Percentiles rank a stretch among this genome's conserved stretches.
Evolutionary conservation across 495 filamentous ascomycete genomes (phyloP).

Genomic region (Penicillium manginii): DNA sequence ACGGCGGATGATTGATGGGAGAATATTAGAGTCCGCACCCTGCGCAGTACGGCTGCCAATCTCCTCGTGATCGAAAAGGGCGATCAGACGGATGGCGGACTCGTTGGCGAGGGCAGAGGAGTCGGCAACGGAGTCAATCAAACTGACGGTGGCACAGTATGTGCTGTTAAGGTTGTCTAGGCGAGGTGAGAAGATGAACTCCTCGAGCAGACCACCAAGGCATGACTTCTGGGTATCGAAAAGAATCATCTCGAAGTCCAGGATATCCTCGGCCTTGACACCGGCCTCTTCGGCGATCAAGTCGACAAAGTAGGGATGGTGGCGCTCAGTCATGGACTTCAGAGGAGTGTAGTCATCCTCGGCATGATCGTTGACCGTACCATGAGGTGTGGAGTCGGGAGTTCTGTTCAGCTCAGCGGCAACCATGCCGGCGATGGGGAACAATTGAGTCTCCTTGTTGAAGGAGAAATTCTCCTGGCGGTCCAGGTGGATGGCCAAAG

Average conservation of each 20-base stretch:
- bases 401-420: slow-evolving; percentile 84
- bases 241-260: slow-evolving; percentile 94
- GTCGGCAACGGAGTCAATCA: slow-evolving; percentile 78
- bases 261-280: slow-evolving; percentile 66
- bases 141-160: slow-evolving; percentile 78
- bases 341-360: slow-evolving; percentile 65
- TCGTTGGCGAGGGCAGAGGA: slow-evolving; percentile 69
- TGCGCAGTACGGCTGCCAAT: slow-evolving; percentile 91
- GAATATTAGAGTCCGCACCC: slow-evolving; percentile 88
- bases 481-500: slow-evolving; percentile 91
- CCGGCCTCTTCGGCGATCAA: slow-evolving; percentile 81
- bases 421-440: slow-evolving; percentile 88
- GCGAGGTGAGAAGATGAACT: slow-evolving; percentile 90
- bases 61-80: slow-evolving; percentile 97
- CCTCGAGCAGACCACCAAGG: slow-evolving; percentile 87
- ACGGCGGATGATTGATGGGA: slow-evolving; percentile 86
- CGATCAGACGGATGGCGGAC: slow-evolving; percentile 80
- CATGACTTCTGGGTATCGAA: slow-evolving; percentile 93
- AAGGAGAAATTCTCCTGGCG: slow-evolving; percentile 82
- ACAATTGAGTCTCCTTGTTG: slow-evolving; percentile 95
- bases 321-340: slow-evolving; percentile 76
- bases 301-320: slow-evolving; percentile 85
- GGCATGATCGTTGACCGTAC: slow-evolving; percentile 42
- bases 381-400: slow-evolving; percentile 15
- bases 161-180: slow-evolving; percentile 96